A percentile compares a stretch with the other conserved stretches of the same genome.
phyloP scores from a whole-genome alignment of 441 rosid genomes.

The Euphorbia corollata region DNA sequence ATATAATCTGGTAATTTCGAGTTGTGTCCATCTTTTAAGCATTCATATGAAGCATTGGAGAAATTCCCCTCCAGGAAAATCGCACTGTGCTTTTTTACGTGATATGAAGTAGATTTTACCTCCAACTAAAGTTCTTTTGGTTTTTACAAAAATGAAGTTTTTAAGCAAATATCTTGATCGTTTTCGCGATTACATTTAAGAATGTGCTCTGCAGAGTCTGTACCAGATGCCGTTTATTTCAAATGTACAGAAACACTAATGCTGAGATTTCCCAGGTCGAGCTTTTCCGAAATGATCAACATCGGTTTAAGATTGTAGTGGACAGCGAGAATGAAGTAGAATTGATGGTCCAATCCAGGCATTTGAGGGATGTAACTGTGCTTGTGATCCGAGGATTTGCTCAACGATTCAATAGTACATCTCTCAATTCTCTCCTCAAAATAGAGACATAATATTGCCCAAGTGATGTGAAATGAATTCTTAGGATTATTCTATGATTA shows the following conservation, averaged over 20 bases:
- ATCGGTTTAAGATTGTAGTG: slow-evolving; percentile 73
- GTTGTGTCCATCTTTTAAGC: neutral
- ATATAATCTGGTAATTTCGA: neutral
- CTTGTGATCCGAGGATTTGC: slow-evolving; percentile 91
- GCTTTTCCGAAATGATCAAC: slow-evolving; percentile 73
- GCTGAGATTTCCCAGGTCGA: slow-evolving; percentile 50
- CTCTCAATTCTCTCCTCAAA: slow-evolving; percentile 88
- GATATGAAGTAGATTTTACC: neutral
- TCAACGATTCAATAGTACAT: slow-evolving; percentile 90
- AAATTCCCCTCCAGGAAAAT: neutral
- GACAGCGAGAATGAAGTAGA: slow-evolving; percentile 80
- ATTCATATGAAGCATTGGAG: slow-evolving; percentile 1
- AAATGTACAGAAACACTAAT: slow-evolving; percentile 10
- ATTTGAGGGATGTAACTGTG: slow-evolving; percentile 64
- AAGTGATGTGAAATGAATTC: slow-evolving; percentile 15
- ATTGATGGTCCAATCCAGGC: slow-evolving; percentile 74
- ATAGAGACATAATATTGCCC: slow-evolving; percentile 41
- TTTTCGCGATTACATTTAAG: neutral
- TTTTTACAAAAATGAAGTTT: neutral
- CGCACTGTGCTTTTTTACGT: neutral
- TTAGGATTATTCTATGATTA: neutral
- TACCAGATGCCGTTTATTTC: too few species aligned
- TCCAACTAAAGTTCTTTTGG: neutral
- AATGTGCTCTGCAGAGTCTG: neutral
- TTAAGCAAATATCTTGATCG: neutral